A percentile compares a stretch with the other conserved stretches of the same genome.
These are phyloP conservation scores for Lepiota subincarnata DNA, from an alignment of 768 basidiomycete species.

Conservation along the genomic window DNA sequence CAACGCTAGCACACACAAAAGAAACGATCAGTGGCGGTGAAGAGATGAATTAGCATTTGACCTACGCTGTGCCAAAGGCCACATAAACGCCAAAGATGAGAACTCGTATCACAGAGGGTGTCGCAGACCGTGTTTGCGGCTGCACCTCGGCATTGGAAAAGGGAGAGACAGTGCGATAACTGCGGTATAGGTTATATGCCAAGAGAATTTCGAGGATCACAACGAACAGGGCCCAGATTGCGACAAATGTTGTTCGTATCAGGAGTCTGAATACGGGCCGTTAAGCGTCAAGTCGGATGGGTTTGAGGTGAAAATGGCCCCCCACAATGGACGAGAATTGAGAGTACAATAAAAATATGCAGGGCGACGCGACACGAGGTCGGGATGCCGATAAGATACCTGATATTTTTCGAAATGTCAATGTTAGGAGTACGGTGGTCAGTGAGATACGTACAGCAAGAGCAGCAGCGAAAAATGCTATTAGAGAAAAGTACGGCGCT, in stretches of 20 bases:
- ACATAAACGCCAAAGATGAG: slow-evolving; percentile 29
- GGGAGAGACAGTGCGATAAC: slow-evolving; percentile 24
- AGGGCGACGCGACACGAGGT: slow-evolving; percentile 21
- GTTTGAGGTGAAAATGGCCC: background rate
- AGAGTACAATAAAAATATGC: slow-evolving; percentile 28
- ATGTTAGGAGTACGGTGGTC: background rate
- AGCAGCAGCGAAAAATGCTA: slow-evolving; percentile 24
- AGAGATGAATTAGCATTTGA: background rate
- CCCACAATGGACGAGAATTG: slow-evolving; percentile 18
- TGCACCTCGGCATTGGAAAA: slow-evolving; percentile 10
- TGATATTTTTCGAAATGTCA: slow-evolving; percentile 4
- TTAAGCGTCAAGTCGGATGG: too few relatives aligned
- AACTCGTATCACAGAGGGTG: slow-evolving; percentile 25
- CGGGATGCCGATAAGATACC: slow-evolving; percentile 25
- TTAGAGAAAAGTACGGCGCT: slow-evolving; percentile 28
- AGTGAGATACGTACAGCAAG: slow-evolving; percentile 20
- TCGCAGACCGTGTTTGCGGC: slow-evolving; percentile 20
- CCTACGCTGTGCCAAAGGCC: slow-evolving; percentile 28
- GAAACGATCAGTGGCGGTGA: too few relatives aligned
- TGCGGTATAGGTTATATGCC: slow-evolving; percentile 16
- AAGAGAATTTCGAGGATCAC: background rate
- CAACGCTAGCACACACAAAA: background rate
- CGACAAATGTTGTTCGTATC: slow-evolving; percentile 24
- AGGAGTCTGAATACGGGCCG: background rate
- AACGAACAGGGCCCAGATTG: slow-evolving; percentile 14